Percentiles rank a stretch among this genome's conserved stretches.
phyloP scores from a whole-genome alignment of 441 rosid species.

The Cnidoscolus chayamansa region DNA sequence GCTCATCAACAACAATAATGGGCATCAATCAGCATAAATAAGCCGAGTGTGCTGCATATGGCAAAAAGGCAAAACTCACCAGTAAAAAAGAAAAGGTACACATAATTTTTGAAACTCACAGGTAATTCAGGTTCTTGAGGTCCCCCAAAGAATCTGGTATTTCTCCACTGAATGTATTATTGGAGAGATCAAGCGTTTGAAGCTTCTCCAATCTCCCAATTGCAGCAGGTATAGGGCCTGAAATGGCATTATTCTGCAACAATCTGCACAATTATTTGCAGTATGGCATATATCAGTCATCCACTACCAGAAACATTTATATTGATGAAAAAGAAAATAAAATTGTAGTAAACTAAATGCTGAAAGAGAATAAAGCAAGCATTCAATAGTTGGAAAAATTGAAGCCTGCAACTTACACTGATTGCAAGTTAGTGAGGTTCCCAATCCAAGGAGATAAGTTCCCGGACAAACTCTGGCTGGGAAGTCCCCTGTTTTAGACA shows the following conservation, averaged over 20 bases:
- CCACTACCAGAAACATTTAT: not conserved
- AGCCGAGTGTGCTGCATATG: conserved; percentile 2
- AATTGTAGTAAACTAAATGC: not conserved
- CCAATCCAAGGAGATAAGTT: conserved; percentile 76
- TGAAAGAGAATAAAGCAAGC: conserved; percentile 11
- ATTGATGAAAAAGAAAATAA: not conserved
- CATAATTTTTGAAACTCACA: conserved; percentile 46
- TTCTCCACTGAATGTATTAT: conserved; percentile 62
- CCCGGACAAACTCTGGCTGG: conserved; percentile 95
- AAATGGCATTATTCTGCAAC: conserved; percentile 86
- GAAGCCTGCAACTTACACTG: conserved; percentile 60
- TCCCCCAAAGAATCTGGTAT: conserved; percentile 71
- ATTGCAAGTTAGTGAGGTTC: conserved; percentile 72
- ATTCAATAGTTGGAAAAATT: not conserved
- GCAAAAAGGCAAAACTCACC: not conserved
- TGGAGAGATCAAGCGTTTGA: conserved; percentile 84
- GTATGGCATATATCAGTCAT: not conserved
- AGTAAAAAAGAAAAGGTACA: not conserved
- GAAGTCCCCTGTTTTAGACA: conserved; percentile 67
- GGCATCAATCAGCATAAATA: conserved; percentile 7
- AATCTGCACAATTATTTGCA: conserved; percentile 45
- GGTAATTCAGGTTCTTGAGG: conserved; percentile 67
- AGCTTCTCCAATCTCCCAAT: conserved; percentile 81
- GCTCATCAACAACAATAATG: conserved; percentile 21
- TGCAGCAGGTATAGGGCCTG: conserved; percentile 68